Percentiles rank a stretch among this genome's conserved stretches.
phyloP scores from a whole-genome alignment of 2,329 filamentous ascomycete species.

The Aspergillus calidoustus region DNA sequence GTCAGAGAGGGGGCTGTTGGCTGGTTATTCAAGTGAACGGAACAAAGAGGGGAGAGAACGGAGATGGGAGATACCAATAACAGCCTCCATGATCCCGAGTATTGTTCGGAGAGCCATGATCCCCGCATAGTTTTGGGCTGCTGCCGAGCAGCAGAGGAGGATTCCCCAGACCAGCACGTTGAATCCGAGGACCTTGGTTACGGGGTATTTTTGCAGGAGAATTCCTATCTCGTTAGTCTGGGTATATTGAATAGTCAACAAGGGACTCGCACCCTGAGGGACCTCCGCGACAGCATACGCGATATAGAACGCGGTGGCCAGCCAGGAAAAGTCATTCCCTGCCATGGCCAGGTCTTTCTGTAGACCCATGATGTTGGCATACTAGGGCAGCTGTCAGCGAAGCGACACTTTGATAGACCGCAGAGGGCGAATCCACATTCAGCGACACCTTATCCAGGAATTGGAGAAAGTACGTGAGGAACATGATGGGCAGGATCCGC shows the following conservation, averaged over 20 bases:
- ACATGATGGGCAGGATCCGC: constrained; percentile 66
- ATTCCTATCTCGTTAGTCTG: constrained; percentile 45
- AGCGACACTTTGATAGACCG: too few species aligned
- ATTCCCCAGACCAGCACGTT: constrained; percentile 66
- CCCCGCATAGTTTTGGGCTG: constrained; percentile 57
- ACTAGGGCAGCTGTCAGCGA: constrained; percentile 44
- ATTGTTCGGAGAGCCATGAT: constrained; percentile 59
- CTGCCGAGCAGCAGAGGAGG: constrained; percentile 42
- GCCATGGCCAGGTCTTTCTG: constrained; percentile 58
- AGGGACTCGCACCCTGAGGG: constrained; percentile 56
- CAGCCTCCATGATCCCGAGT: constrained; percentile 58
- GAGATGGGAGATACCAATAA: constrained; percentile 25
- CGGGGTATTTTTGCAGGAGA: constrained; percentile 65
- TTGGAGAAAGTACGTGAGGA: constrained; percentile 65
- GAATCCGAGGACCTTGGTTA: constrained; percentile 63
- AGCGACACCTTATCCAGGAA: constrained; percentile 64
- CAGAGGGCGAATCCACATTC: background rate
- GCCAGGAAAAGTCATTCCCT: constrained; percentile 66
- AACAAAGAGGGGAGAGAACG: background rate
- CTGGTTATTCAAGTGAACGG: background rate
- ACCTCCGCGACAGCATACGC: constrained; percentile 64
- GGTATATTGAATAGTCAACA: background rate
- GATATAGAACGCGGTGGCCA: constrained; percentile 67
- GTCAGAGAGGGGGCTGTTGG: constrained; percentile 31
- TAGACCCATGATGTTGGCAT: constrained; percentile 71